Base-by-base conservation (phyloP, 805 yeast genomes). In the Wickerhamiella cacticola region DNA sequence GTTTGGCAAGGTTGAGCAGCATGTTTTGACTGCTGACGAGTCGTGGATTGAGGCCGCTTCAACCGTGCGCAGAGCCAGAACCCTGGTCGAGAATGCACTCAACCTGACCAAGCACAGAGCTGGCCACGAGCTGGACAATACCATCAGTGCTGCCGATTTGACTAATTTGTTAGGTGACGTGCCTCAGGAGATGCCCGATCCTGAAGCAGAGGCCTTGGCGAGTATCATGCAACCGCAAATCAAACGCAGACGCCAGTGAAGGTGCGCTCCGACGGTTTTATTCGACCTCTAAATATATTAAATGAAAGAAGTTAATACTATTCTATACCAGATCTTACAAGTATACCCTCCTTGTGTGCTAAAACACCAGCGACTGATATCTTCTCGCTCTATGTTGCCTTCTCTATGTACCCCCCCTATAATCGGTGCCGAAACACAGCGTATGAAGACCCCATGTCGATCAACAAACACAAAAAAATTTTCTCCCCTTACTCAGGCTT, bases 1-100 rank as follows among this genome's bases (percentile, higher is more conserved):
- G 41, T 44, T 44, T 24, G 38, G 41, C 15, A 44, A 44, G 23
- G 47, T 44, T 35, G 41, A 44, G 41, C 47, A 31, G 25, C 47
- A 44, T 25, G 47, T 44, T n/a, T n/a, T 25, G 15, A 44, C 47
- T 24, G 41, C 47, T 13, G 47, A 44, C 33, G 35, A 22, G 33
- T 44, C 47, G 19, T 44, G 47, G 47, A 35, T 44, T 2, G 41
- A 44, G 21, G 47, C 47, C n/a, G 24, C 41, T 6, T 15, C 24
- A 18, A 23, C 41, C 7, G 47, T 43, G 15, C 39, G 40, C 18
- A 22, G 39, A 10, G 46, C 46, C 6, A 24, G 36, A 10, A 8
- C 22, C n/a, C 29, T 43, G 2, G 46, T 43, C 8, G 40, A 33
- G 18, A 44, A 44, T 10, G 47, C 47, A n/a, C 38, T 44, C 29